Percentiles rank a stretch among this genome's conserved stretches.
phyloP scores from a whole-genome alignment of 164 flowering plant genomes.

The Annona cherimola region DNA sequence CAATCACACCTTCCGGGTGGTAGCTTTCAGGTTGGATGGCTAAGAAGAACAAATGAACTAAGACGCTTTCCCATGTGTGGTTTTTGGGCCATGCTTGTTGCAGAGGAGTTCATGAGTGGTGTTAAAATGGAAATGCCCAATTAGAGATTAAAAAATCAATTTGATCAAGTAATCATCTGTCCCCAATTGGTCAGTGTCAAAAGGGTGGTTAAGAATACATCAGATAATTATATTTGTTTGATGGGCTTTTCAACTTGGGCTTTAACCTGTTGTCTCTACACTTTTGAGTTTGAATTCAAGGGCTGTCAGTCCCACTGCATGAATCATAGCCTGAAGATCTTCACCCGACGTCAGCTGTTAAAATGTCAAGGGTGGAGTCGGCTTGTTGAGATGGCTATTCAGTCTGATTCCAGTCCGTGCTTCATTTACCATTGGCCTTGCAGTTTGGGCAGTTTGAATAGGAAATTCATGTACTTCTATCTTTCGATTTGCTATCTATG shows the following conservation, averaged over 20 bases:
- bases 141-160: not conserved
- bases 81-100: not conserved
- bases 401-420: not conserved
- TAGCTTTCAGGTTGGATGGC: not conserved
- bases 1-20: not conserved
- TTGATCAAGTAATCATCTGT: not conserved
- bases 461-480: not conserved
- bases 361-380: not conserved
- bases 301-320: too few species aligned
- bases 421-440: not conserved
- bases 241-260: too few species aligned
- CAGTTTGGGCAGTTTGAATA: not conserved
- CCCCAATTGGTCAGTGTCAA: not conserved
- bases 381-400: not conserved
- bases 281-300: too few species aligned
- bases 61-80: not conserved
- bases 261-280: too few species aligned
- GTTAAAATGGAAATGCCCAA: not conserved
- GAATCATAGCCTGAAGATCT: too few species aligned
- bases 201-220: not conserved
- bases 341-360: not conserved
- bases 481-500: not conserved
- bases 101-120: not conserved
- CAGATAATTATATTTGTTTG: too few species aligned
- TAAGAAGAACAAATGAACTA: not conserved